These are phyloP conservation scores for Dicorynia guianensis DNA, from an alignment of 306 rosid species.

Conservation along the genomic window DNA sequence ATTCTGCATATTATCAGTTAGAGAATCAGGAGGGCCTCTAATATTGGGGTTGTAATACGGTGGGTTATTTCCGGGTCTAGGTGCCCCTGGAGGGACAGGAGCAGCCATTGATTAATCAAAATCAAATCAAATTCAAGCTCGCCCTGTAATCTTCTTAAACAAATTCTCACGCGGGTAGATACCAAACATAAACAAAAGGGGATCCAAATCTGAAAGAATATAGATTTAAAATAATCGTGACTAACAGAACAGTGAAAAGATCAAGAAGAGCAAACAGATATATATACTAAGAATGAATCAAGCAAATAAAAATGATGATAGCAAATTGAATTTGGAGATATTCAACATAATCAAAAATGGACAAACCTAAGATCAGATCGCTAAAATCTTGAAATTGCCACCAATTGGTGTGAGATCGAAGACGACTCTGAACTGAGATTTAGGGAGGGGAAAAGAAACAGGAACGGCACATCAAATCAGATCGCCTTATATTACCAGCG, in stretches of 20 bases:
- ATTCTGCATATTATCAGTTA: conserved; percentile 71
- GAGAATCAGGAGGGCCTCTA: conserved; percentile 51
- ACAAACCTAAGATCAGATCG: conserved; percentile 46
- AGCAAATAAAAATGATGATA: conserved; percentile 19
- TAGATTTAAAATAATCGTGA: conserved; percentile 16
- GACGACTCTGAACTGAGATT: conserved; percentile 42
- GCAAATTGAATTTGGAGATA: conserved; percentile 6
- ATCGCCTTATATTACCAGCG: conserved; percentile 17
- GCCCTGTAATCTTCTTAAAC: conserved; percentile 17
- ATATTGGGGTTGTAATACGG: conserved; percentile 71
- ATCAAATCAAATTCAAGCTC: conserved; percentile 46
- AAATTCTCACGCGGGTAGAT: not conserved
- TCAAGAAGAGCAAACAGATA: not conserved
- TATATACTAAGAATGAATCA: conserved; percentile 2
- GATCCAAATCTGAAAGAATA: conserved; percentile 48
- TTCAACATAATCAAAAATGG: not conserved
- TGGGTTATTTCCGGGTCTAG: conserved; percentile 70
- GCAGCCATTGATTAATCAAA: conserved; percentile 76
- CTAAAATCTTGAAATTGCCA: conserved; percentile 40
- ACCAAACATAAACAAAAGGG: conserved; percentile 8
- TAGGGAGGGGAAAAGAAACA: conserved; percentile 31
- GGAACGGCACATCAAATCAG: not conserved
- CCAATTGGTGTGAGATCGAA: conserved; percentile 43
- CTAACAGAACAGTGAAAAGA: not conserved
- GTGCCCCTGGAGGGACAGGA: conserved; percentile 97